Evolutionary conservation across 2,329 filamentous ascomycete species (phyloP), one percentile per base, ranked within the genome.

Genomic region (Pseudogymnoascus sp.): DNA sequence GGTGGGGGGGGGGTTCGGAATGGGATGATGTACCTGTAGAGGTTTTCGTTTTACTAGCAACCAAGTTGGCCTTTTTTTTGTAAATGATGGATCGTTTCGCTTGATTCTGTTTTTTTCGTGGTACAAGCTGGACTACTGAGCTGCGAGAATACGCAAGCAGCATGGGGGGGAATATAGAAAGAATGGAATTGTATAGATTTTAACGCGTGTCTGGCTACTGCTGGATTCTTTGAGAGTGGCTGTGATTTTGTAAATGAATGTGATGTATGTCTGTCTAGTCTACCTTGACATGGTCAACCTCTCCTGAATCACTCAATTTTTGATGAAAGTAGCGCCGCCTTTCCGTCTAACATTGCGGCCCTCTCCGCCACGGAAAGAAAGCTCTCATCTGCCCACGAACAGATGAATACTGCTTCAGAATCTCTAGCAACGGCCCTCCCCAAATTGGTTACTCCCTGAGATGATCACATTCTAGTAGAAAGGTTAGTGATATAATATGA

Each of bases 21-120:
- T 19, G n/a, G 26, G 28, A 33, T 56, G 50, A 33, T 53, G 46
- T 53, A 53, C 46, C 46, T 53, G 46, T 53, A 56, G 28, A 33
- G 50, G 50, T 56, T 56, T 31, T 53, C 46, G 46, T 53, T 53
- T 53, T 53, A 53, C 46, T 53, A 53, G 46, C 46, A 53, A 53
- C 46, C 46, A 53, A 53, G 46, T 53, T 53, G 46, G 46, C 26
- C 1, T 53, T 53, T 37, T 41, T 53, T 53, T 53, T 53, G 46
- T 53, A 53, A 5, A 46, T 22, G 41, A 46, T 46, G 2, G 24
- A 53, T 53, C 24, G 43, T 6, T 35, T 10, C 11, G 24, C 24
- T 53, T 53, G 43, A 50, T 50, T 50, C 6, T 28, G 14, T n/a
- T 8, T 28, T 50, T 50, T 11, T 33, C 6, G 26, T 10, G 22